Evolutionary conservation across 805 yeast species (phyloP).

Genomic region (Saturnispora dispora): DNA sequence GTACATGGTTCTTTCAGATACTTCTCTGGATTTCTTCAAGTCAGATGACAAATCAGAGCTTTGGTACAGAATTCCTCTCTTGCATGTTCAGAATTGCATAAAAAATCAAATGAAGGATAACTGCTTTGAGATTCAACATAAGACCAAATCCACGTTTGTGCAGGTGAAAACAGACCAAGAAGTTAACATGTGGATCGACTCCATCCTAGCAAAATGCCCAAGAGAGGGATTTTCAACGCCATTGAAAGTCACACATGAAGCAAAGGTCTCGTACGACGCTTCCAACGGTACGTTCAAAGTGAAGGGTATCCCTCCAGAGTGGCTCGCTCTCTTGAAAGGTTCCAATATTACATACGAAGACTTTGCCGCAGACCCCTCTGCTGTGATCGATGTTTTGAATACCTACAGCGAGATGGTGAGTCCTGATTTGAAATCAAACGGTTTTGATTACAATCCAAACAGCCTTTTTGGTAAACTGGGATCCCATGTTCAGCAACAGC

Average conservation of each 20-base stretch:
- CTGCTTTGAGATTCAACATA: constrained; percentile 70
- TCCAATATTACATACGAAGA: constrained; percentile 55
- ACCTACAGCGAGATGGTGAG: constrained; percentile 39
- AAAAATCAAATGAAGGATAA: constrained; percentile 65
- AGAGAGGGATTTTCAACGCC: constrained; percentile 71
- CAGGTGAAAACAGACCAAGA: constrained; percentile 74
- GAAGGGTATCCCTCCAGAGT: constrained; percentile 43
- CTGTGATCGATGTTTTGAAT: constrained; percentile 52
- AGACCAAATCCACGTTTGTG: constrained; percentile 59
- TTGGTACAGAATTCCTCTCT: constrained; percentile 44
- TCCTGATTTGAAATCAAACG: constrained; percentile 23
- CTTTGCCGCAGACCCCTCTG: constrained; percentile 55
- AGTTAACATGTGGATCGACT: constrained; percentile 83
- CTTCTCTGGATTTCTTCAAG: constrained; percentile 66
- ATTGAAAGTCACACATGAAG: constrained; percentile 88
- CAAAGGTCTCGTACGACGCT: constrained; percentile 82
- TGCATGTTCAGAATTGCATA: constrained; percentile 53
- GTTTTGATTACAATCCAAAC: constrained; percentile 2
- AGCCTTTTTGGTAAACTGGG: constrained; percentile 10
- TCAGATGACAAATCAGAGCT: constrained; percentile 46
- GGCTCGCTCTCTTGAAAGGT: constrained; percentile 47
- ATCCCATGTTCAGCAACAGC: constrained; percentile 13
- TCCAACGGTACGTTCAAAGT: constrained; percentile 53
- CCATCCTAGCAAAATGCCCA: constrained; percentile 71
- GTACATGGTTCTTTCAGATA: constrained; percentile 68